Base-by-base conservation (phyloP, 345 rosid species). In the Gossypium australe region DNA sequence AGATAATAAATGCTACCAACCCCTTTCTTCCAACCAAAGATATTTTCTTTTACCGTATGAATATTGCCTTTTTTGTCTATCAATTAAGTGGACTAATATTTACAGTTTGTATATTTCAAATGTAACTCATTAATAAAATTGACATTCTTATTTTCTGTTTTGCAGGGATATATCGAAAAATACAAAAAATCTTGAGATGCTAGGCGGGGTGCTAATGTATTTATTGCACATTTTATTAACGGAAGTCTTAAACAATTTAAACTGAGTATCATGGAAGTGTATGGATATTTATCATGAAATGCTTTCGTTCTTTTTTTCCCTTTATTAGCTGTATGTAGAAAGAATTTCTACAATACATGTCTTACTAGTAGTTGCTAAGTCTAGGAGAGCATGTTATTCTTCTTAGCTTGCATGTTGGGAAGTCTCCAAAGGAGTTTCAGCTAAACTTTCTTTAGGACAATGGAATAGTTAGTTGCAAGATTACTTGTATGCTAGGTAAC, bases 81-180 rank as follows among this genome's bases (percentile, higher is more conserved):
- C 27, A 70, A 70, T n/a, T 41, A 71, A 25, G n/a, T 70, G 29
- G 7, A 25, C 56, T 25, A 43, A 27, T 7, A 20, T 24, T 53
- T 38, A 56, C 41, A 5, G 41, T 5, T 34, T 34, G 51, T 53
- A 20, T 18, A 18, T 71, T 38, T 34, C 29, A 14, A 59, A 24
- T 58, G 44, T 14, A 14, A 24, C 44, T 59, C 38, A 27, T 72
- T 59, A 51, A 16, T 72, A 53, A 25, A 25, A 45, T 60, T 47
- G 38, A 60, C 52, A 14, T 34, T 47, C 34, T 79, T 71, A 20
- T 25, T 76, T 63, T 65, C 81, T 76, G 34, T 78, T 65, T 82
- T 88, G 86, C 89, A 95, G 98, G 98, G 86, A 66, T 93, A 93
- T 59, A 83, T 88, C 38, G 86, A 84, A 11, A 93, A 85, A 83